Evolutionary conservation across 1,139 yeast species (phyloP).

Genomic region (Blastobotrys arbuscula): DNA sequence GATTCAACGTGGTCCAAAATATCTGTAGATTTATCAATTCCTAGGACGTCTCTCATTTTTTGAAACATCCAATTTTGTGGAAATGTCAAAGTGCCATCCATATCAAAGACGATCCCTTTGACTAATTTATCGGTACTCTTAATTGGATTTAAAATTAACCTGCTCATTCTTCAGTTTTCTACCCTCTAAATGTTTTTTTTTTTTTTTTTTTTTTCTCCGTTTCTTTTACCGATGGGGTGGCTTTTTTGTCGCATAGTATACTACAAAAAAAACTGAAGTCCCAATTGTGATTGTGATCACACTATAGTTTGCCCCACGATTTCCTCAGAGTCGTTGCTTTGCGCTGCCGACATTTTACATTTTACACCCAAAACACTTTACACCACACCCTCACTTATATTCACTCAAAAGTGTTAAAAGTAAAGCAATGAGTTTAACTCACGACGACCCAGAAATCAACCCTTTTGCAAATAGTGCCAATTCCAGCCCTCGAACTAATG

Average conservation of each 20-base stretch:
- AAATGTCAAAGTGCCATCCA: constrained; percentile 64
- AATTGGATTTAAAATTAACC: constrained; percentile 33
- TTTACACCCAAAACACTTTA: too few relatives aligned
- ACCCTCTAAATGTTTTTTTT: background rate
- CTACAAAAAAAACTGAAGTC: background rate
- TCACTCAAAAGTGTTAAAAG: too few relatives aligned
- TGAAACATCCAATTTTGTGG: constrained; percentile 67
- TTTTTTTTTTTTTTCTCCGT: too few relatives aligned
- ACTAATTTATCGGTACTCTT: constrained; percentile 35
- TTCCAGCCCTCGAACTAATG: background rate
- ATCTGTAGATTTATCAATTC: constrained; percentile 45
- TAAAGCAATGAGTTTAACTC: constrained; percentile 28
- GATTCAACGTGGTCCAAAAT: constrained; percentile 46
- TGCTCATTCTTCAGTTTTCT: constrained; percentile 15
- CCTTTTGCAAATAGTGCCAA: constrained; percentile 24
- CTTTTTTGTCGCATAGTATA: too few relatives aligned
- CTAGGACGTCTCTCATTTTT: constrained; percentile 54
- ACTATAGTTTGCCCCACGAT: too few relatives aligned
- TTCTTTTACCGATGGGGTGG: too few relatives aligned
- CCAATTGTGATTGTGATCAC: too few relatives aligned
- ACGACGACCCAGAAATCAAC: constrained; percentile 23
- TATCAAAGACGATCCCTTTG: constrained; percentile 55
- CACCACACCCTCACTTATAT: too few relatives aligned
- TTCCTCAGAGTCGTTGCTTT: too few relatives aligned
- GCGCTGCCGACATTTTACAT: too few relatives aligned